Evolutionary conservation across 73 alveolate genomes (phyloP), one percentile per base, ranked within the genome.

Genomic region (Paramecium sonneborni): DNA sequence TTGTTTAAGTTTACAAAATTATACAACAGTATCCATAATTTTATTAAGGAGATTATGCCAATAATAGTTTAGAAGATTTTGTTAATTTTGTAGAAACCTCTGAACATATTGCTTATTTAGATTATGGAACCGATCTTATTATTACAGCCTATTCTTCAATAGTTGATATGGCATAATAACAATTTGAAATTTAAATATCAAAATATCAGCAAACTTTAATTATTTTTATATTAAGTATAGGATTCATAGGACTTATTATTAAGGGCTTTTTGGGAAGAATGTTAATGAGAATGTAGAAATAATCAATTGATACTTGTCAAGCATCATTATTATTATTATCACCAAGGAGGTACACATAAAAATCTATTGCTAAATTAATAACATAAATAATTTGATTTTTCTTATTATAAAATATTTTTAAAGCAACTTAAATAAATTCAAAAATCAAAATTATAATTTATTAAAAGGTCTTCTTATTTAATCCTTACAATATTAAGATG

Each of bases 41-140:
- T 62, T 62, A 62, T 62, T 23, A 62, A 15, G 82, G 24, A 15
- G 23, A 26, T 24, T 32, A 11, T 1, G 23, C 20, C 21, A 62
- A 62, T 32, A 62, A 62, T 62, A 28, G 24, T 12, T 5, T 23
- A 62, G 8, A 1, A 1, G 82, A 62, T 32, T 62, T 62, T 24
- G 8, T 62, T 26, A 62, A 62, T 62, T 62, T 28, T 62, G 82
- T 26, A 1, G 12, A 62, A 26, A 62, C 46, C 10, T 11, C 82
- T 62, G 82, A 62, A 6, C 82, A 62, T 24, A 28, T 62, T 26
- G 82, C 82, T 26, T 62, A 62, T 62, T 62, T 62, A 62, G 82
- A 62, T 62, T 62, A 62, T 62, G 82, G 82, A 62, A 62, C 82
- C 4, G 82, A 62, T 28, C 37, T 62, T 20, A 28, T 62, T 9